Conservation (phyloP, 768 basidiomycete species). For the Lenzites betulinus region DNA sequence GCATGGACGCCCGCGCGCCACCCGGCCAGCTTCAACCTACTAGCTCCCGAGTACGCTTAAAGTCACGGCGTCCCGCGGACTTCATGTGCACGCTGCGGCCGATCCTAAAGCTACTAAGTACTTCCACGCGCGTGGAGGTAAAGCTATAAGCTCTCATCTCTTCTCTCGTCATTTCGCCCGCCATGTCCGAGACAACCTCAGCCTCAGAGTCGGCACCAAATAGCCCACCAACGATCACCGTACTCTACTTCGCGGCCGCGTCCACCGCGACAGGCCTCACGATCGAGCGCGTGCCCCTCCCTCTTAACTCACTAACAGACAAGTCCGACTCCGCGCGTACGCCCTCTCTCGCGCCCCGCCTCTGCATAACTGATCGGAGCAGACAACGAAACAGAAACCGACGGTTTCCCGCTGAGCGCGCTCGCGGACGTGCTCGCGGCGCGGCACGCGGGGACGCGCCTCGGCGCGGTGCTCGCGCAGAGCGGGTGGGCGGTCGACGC, state of each 20-base stretch:
- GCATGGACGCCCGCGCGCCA: no score
- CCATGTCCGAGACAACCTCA: neutral
- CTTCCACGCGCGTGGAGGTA: no score
- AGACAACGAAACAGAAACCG: neutral
- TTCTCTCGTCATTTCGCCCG: no score
- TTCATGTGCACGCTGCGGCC: no score
- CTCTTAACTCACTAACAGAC: neutral
- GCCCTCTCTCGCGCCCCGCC: conserved; percentile 23
- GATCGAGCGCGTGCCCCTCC: conserved; percentile 52
- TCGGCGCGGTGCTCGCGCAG: conserved; percentile 55
- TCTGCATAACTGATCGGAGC: no score
- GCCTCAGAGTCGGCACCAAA: neutral
- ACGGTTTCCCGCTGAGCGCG: conserved; percentile 50
- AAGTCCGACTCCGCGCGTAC: neutral
- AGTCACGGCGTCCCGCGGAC: no score
- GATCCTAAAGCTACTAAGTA: no score
- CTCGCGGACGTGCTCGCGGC: conserved; percentile 54
- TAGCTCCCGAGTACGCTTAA: no score
- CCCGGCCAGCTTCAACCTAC: no score
- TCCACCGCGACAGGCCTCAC: conserved; percentile 68
- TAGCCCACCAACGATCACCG: conserved; percentile 33
- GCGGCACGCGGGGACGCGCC: conserved; percentile 51
- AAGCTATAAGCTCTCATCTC: no score
- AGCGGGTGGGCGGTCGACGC: conserved; percentile 81
- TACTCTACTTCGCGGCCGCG: conserved; percentile 62